phyloP scores from a whole-genome alignment of 1,284 basidiomycete genomes.

The Naganishia liquefaciens region DNA sequence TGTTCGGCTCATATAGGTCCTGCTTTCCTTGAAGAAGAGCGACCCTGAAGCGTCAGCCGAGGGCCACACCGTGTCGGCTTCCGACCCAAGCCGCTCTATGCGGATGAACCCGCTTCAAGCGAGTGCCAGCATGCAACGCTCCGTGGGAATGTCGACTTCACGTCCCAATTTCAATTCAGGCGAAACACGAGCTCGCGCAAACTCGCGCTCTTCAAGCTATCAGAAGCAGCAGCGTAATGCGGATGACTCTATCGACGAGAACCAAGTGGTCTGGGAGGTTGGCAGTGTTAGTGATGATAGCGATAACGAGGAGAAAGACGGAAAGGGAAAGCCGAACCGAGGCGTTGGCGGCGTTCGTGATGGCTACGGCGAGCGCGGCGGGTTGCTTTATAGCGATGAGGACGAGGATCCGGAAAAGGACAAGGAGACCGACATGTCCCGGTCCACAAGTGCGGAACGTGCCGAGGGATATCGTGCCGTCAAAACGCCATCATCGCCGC shows the following conservation, averaged over 20 bases:
- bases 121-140: constrained; percentile 12
- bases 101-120: constrained; percentile 26
- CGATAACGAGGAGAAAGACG: constrained; percentile 36
- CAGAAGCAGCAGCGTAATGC: constrained; percentile 3
- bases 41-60: constrained; percentile 29
- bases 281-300: constrained; percentile 45
- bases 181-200: constrained; percentile 10
- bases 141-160: constrained; percentile 6
- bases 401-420: constrained; percentile 32
- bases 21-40: constrained; percentile 48
- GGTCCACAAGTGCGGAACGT: neutral
- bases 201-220: constrained; percentile 23
- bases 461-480: neutral
- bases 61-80: constrained; percentile 26
- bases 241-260: neutral
- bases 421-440: neutral
- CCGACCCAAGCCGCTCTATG: constrained; percentile 25
- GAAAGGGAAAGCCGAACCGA: constrained; percentile 30
- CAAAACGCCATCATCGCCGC: neutral
- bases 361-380: constrained; percentile 43
- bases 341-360: constrained; percentile 22
- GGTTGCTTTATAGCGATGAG: constrained; percentile 43
- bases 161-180: constrained; percentile 5
- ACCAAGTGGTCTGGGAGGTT: constrained; percentile 43
- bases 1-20: constrained; percentile 38